Evolutionary conservation across 176 grass and related monocot species (phyloP).

Genomic region (Oryza nivara): DNA sequence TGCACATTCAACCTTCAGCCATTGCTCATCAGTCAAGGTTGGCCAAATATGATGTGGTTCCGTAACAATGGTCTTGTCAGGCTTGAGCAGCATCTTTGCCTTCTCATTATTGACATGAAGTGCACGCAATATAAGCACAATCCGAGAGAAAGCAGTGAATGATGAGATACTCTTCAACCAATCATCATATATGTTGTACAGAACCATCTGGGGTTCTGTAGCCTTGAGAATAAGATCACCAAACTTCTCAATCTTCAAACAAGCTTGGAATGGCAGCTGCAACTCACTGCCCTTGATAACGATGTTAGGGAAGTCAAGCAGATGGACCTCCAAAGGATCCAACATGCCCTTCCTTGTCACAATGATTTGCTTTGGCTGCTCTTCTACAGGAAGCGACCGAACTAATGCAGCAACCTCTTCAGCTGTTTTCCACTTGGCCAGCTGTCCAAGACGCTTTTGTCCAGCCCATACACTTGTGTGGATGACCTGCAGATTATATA

Average conservation of each 20-base stretch:
- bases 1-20: slow-evolving; percentile 98
- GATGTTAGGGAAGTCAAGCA: slow-evolving; percentile 98
- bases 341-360: slow-evolving; percentile 97
- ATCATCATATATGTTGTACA: slow-evolving; percentile 99
- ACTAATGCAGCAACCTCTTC: slow-evolving; percentile 98
- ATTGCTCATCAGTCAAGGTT: slow-evolving; percentile 89
- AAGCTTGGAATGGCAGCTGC: slow-evolving; percentile 97
- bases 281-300: slow-evolving; percentile 98
- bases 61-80: slow-evolving; percentile 96
- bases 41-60: slow-evolving; percentile 99
- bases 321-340: slow-evolving; percentile 96
- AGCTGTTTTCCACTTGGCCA: slow-evolving; percentile 99
- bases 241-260: slow-evolving; percentile 99
- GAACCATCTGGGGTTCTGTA: slow-evolving; percentile 96
- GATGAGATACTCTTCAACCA: slow-evolving; percentile 99
- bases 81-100: slow-evolving; percentile 98
- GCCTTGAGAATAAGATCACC: slow-evolving; percentile 98
- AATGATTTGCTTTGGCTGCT: slow-evolving; percentile 98
- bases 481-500: slow-evolving; percentile 69
- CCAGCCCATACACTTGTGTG: slow-evolving; percentile 99
- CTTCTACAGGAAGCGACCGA: slow-evolving; percentile 89
- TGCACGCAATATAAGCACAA: slow-evolving; percentile 89
- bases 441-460: slow-evolving; percentile 94
- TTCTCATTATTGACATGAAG: slow-evolving; percentile 99
- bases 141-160: slow-evolving; percentile 94